phyloP scores from a whole-genome alignment of 164 flowering plant genomes.

The Nymphaea colorata region DNA sequence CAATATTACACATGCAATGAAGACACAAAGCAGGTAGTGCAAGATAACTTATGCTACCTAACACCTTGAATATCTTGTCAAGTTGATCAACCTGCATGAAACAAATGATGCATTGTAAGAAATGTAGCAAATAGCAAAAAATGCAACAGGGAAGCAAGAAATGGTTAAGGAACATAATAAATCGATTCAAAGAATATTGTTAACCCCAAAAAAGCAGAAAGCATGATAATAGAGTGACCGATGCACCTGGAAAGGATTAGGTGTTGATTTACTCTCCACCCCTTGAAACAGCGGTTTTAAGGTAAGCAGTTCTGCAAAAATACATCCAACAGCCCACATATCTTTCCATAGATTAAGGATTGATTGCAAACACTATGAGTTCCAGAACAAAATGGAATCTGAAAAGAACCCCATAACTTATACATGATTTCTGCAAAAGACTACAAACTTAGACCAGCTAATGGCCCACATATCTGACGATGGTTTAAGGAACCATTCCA shows the following conservation, averaged over 20 bases:
- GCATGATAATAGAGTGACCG: slow-evolving; percentile 2
- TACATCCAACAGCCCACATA: slow-evolving; percentile 99
- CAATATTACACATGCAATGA: neutral
- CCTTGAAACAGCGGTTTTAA: slow-evolving; percentile 99
- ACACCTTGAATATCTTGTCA: slow-evolving; percentile 92
- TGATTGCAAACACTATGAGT: neutral
- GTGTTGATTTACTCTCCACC: slow-evolving; percentile 78
- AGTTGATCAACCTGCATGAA: slow-evolving; percentile 86
- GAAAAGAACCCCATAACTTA: too few species aligned
- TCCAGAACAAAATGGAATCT: neutral
- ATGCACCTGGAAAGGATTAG: slow-evolving; percentile 84
- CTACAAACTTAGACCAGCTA: slow-evolving; percentile 32
- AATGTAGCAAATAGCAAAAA: too few species aligned
- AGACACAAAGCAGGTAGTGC: neutral
- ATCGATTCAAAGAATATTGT: neutral
- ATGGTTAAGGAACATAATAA: neutral
- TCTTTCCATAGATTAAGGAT: slow-evolving; percentile 21
- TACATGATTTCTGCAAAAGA: neutral
- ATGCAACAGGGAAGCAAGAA: neutral
- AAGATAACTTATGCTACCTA: slow-evolving; percentile 42
- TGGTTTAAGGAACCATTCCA: neutral
- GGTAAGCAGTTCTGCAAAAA: slow-evolving; percentile 94
- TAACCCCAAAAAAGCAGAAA: neutral
- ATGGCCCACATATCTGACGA: slow-evolving; percentile 96
- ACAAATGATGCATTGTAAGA: neutral